Percentiles rank a stretch among this genome's conserved stretches.
Evolutionary conservation across 441 rosid genomes (phyloP).

Genomic region (Pelargonium hybrid): DNA sequence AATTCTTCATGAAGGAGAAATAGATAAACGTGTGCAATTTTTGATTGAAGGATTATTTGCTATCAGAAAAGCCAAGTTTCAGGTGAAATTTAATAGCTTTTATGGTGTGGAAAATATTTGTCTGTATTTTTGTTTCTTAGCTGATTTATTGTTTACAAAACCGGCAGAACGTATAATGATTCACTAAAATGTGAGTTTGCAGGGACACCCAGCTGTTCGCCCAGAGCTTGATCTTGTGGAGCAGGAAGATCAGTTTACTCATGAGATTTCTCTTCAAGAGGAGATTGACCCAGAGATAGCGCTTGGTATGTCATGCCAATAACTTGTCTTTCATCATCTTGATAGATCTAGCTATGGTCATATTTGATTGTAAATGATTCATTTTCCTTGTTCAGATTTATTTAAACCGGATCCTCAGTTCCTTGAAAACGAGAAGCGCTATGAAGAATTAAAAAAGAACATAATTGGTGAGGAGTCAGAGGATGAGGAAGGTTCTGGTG

Average conservation of each 20-base stretch:
- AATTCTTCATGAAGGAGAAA: conserved; percentile 92
- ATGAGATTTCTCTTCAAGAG: conserved; percentile 59
- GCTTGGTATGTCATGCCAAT: conserved; percentile 42
- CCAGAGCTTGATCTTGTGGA: conserved; percentile 85
- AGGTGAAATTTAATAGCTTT: conserved; percentile 31
- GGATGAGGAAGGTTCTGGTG: conserved; percentile 72
- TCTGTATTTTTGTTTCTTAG: neutral
- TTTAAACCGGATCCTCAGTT: conserved; percentile 72
- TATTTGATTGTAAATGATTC: conserved; percentile 4
- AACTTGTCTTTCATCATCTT: conserved; percentile 2
- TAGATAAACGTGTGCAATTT: conserved; percentile 83
- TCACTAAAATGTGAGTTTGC: conserved; percentile 20
- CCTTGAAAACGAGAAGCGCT: conserved; percentile 67
- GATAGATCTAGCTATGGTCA: conserved; percentile 1
- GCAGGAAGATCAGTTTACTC: conserved; percentile 68
- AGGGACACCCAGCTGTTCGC: conserved; percentile 89
- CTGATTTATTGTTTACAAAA: neutral
- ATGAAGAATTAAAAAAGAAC: conserved; percentile 74
- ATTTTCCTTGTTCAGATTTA: conserved; percentile 45
- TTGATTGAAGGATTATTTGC: conserved; percentile 86
- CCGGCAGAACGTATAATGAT: conserved; percentile 5
- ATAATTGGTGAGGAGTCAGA: conserved; percentile 75
- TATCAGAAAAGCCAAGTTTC: conserved; percentile 69
- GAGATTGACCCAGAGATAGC: conserved; percentile 59
- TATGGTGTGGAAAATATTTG: neutral